Base-by-base conservation (phyloP, 2,329 filamentous ascomycete genomes). In the Microdochium bolleyi region DNA sequence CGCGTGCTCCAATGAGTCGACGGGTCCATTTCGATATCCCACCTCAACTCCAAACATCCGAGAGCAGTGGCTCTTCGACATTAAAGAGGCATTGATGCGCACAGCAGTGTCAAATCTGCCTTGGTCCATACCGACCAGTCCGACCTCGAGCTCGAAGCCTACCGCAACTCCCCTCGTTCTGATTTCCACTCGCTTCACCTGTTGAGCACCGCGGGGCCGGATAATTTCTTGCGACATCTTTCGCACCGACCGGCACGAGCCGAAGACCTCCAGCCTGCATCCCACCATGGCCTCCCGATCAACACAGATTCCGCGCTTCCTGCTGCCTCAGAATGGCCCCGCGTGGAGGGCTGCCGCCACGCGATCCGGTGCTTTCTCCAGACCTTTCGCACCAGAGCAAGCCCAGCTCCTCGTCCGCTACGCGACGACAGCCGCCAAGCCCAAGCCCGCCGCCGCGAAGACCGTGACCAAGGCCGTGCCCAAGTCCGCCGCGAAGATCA, bases 271-370 rank as follows among this genome's bases (percentile, higher is more conserved):
- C 38, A 41, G 49, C 49, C 24, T 51, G 50, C 53, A 51, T 49
- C 11, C 53, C 54, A 56, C 54, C 56, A 73, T 80, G 74, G 66
- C 75, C 50, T 61, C 67, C 48, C 74, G 74, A 37, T 69, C 73
- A n/a, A 69, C 73, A 24, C 66, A 75, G 56, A 86, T 88, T 56
- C 84, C 84, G 27, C 78, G 78, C 49, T 88, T 88, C 64, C 77
- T 88, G n/a, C 77, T 88, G 41, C 85, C 85, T 3, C 77, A 82
- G 56, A 75, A 79, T 59, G 72, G 79, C 52, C 70, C 74, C 27
- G 71, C 83, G 61, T 84, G 82, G 81, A 75, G 74, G 19, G 62
- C 67, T 52, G 50, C 61, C 21, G 58, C 58, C 48, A 60, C 60
- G 48, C 60, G 71, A 50, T 53, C 61, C 53, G 55, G 56, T 41